These are phyloP conservation scores for Elsinoe necatrix DNA, from an alignment of 2,329 filamentous ascomycete species.

Conservation along the genomic window DNA sequence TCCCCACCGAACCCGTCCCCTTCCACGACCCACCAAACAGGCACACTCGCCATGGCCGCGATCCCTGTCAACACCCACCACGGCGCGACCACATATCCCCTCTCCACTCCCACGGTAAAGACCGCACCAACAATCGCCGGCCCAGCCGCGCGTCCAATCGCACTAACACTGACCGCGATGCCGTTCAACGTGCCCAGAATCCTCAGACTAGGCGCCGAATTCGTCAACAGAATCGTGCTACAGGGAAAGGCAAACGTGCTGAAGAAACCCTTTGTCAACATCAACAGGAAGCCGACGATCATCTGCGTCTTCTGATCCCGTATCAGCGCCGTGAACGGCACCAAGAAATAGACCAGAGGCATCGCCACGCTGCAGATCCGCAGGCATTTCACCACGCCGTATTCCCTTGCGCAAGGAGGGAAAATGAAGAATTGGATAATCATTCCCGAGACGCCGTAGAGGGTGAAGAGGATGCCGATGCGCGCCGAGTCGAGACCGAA, in stretches of 20 bases:
- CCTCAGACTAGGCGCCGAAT: constrained; percentile 65
- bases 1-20: constrained; percentile 56
- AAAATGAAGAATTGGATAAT: constrained; percentile 81
- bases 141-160: constrained; percentile 69
- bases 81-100: constrained; percentile 67
- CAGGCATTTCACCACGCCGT: constrained; percentile 67
- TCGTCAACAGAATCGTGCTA: constrained; percentile 81
- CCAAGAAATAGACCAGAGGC: constrained; percentile 69
- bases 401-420: constrained; percentile 62
- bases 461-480: constrained; percentile 78
- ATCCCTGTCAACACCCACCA: constrained; percentile 70
- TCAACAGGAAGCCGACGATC: constrained; percentile 52
- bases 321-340: constrained; percentile 67
- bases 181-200: constrained; percentile 87
- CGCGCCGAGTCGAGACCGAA: constrained; percentile 64
- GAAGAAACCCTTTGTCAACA: constrained; percentile 65
- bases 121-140: constrained; percentile 64
- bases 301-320: constrained; percentile 46
- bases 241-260: constrained; percentile 85
- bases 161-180: constrained; percentile 73
- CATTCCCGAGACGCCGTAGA: constrained; percentile 72
- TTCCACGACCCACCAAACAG: constrained; percentile 65
- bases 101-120: constrained; percentile 68
- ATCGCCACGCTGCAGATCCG: constrained; percentile 58
- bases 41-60: constrained; percentile 57